phyloP scores from a whole-genome alignment of 805 yeast genomes.

The Deakozyma indianensis region DNA sequence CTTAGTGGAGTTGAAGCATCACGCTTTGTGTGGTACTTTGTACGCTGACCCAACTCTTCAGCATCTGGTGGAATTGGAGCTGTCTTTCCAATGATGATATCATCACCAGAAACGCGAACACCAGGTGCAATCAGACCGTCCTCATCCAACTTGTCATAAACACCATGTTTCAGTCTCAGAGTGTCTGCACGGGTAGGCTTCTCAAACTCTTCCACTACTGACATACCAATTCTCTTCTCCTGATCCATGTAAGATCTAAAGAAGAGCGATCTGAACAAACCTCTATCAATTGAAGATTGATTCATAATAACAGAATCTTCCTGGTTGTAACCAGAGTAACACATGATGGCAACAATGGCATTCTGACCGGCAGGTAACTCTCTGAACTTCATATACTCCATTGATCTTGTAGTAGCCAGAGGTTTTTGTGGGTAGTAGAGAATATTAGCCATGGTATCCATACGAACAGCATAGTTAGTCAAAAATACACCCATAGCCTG shows the following conservation, averaged over 20 bases:
- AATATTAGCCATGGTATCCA: slow-evolving; percentile 99
- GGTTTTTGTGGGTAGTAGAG: slow-evolving; percentile 97
- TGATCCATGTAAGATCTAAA: slow-evolving; percentile 98
- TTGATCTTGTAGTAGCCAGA: slow-evolving; percentile 90
- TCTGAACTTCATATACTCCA: slow-evolving; percentile 94
- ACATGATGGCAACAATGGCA: slow-evolving; percentile 94
- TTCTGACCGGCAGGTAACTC: slow-evolving; percentile 99
- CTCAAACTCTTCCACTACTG: slow-evolving; percentile 94
- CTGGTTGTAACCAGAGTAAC: slow-evolving; percentile 97
- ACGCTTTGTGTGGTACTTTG: slow-evolving; percentile 94
- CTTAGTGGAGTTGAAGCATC: slow-evolving; percentile 97
- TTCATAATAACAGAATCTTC: slow-evolving; percentile 99
- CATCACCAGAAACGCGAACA: slow-evolving; percentile 97
- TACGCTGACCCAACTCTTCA: slow-evolving; percentile 96
- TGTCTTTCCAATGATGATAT: slow-evolving; percentile 95
- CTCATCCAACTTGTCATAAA: slow-evolving; percentile 94
- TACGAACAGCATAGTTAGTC: slow-evolving; percentile 89
- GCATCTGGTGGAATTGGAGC: slow-evolving; percentile 99
- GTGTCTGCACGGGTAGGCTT: slow-evolving; percentile 94
- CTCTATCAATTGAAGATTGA: slow-evolving; percentile 93
- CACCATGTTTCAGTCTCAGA: slow-evolving; percentile 89
- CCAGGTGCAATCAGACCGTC: slow-evolving; percentile 98
- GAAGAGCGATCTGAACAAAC: slow-evolving; percentile 87
- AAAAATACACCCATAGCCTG: slow-evolving; percentile 99
- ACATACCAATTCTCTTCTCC: slow-evolving; percentile 97